Evolutionary conservation across 1,284 basidiomycete species (phyloP).

Genomic region (Ustilago trichophora): DNA sequence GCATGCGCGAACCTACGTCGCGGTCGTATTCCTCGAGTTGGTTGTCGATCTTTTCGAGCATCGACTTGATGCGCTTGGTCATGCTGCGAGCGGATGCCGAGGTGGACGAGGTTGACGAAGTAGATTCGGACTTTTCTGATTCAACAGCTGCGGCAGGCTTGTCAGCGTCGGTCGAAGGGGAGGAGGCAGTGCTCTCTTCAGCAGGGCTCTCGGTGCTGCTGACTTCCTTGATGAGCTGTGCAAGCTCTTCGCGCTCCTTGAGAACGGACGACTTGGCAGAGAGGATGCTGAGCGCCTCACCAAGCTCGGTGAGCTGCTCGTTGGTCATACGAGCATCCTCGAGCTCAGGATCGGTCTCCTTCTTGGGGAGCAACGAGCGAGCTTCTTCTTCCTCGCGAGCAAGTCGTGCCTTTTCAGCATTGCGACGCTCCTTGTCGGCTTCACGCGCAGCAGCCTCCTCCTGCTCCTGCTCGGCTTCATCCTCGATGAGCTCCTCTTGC

Average conservation of each 20-base stretch:
- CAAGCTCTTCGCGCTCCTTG: constrained; percentile 92
- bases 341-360: constrained; percentile 32
- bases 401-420: constrained; percentile 67
- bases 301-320: constrained; percentile 92
- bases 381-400: constrained; percentile 59
- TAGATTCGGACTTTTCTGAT: constrained; percentile 12
- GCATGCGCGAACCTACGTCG: constrained; percentile 82
- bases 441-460: constrained; percentile 91
- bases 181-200: constrained; percentile 5
- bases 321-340: constrained; percentile 89
- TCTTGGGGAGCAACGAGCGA: constrained; percentile 52
- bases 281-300: constrained; percentile 88
- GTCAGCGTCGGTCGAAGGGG: constrained; percentile 1
- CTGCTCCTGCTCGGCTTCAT: constrained; percentile 93
- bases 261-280: constrained; percentile 96
- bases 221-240: constrained; percentile 83
- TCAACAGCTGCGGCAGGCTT: constrained; percentile 3
- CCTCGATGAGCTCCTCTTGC: constrained; percentile 98
- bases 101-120: constrained; percentile 12
- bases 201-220: constrained; percentile 12
- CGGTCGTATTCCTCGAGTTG: constrained; percentile 90
- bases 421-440: constrained; percentile 80
- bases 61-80: constrained; percentile 90
- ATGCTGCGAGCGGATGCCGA: constrained; percentile 73
- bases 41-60: constrained; percentile 94